Percentiles rank a stretch among this genome's conserved stretches.
Conservation (phyloP, 1,139 yeast species). For the Saccharomyces hybrid region DNA sequence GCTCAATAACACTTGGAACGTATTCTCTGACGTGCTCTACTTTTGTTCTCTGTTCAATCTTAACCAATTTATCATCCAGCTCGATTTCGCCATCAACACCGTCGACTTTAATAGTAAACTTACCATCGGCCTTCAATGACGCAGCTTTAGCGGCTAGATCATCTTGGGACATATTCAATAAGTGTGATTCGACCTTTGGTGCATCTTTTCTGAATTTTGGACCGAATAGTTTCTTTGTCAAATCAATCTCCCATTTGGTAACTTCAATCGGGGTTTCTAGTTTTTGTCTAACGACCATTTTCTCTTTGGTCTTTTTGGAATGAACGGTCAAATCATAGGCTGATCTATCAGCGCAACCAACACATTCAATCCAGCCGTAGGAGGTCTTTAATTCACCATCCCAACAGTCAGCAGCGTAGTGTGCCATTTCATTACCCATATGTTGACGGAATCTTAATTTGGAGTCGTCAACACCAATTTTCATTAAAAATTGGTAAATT, state of each 20-base stretch:
- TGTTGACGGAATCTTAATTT: conserved; percentile 97
- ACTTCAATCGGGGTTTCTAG: conserved; percentile 77
- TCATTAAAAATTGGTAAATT: conserved; percentile 72
- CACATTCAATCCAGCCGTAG: conserved; percentile 99
- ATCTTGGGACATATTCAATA: conserved; percentile 68
- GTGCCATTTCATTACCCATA: conserved; percentile 98
- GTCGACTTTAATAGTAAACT: conserved; percentile 54
- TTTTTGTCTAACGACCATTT: conserved; percentile 86
- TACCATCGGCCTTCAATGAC: conserved; percentile 57
- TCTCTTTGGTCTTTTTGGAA: conserved; percentile 89
- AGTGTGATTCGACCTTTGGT: conserved; percentile 78
- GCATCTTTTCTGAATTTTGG: conserved; percentile 97
- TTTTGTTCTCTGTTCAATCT: conserved; percentile 68
- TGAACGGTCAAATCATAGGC: conserved; percentile 97
- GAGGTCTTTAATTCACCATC: conserved; percentile 95
- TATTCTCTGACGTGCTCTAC: conserved; percentile 90
- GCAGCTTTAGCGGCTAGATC: conserved; percentile 71
- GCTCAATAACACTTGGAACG: conserved; percentile 97
- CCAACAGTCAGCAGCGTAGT: conserved; percentile 99
- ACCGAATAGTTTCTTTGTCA: conserved; percentile 93
- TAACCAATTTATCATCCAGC: conserved; percentile 61
- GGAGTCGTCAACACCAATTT: conserved; percentile 81
- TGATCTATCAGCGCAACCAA: conserved; percentile 98
- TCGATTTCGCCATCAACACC: conserved; percentile 49
- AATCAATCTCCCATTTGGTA: conserved; percentile 73